A percentile compares a stretch with the other conserved stretches of the same genome.
Conservation (phyloP, 345 rosid species). For the Eucalyptus rudis region DNA sequence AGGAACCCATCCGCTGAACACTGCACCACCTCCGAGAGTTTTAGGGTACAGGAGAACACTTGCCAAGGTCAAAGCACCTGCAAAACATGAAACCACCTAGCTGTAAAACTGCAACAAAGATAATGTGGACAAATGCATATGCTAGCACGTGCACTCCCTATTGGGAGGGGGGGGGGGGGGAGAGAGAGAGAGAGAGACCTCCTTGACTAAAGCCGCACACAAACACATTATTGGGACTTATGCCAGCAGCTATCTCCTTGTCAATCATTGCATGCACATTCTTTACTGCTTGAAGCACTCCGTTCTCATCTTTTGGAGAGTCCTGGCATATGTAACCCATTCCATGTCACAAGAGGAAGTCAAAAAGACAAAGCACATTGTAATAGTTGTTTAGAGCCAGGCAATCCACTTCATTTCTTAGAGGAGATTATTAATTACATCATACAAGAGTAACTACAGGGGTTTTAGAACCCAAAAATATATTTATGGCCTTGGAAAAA, state of each 20-base stretch:
- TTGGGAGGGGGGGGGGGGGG: neutral
- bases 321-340: constrained; percentile 17
- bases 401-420: neutral
- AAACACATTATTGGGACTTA: constrained; percentile 46
- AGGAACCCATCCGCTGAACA: constrained; percentile 87
- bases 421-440: neutral
- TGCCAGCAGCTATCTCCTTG: constrained; percentile 54
- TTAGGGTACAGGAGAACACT: constrained; percentile 68
- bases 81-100: neutral
- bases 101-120: neutral
- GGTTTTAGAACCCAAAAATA: neutral
- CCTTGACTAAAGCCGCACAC: constrained; percentile 92
- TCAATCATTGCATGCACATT: constrained; percentile 69
- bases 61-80: constrained; percentile 81
- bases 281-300: constrained; percentile 55
- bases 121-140: neutral
- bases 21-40: constrained; percentile 72
- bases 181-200: constrained; percentile 27
- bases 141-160: neutral
- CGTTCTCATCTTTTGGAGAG: constrained; percentile 55
- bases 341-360: neutral
- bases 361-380: neutral
- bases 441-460: neutral
- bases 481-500: neutral
- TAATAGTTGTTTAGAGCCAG: neutral